A percentile compares a stretch with the other conserved stretches of the same genome.
Evolutionary conservation across 352 stramenopile species (phyloP).

Genomic region (Hyaloperonospora arabidopsidis): DNA sequence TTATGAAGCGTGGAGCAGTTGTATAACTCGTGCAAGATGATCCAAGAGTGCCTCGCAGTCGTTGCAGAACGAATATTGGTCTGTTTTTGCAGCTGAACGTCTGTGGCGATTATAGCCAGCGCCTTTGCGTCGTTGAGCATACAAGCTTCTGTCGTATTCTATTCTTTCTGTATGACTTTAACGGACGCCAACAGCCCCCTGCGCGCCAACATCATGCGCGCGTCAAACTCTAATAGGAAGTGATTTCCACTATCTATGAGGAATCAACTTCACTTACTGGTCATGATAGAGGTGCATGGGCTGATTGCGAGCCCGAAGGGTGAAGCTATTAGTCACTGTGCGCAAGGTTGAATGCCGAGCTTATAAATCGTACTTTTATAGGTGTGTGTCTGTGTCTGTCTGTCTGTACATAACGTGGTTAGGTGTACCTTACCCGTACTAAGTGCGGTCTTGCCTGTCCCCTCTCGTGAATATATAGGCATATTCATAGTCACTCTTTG

Average conservation of each 20-base stretch:
- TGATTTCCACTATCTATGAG: not conserved
- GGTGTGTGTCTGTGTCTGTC: no score
- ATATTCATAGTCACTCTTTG: no score
- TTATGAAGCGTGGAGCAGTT: not conserved
- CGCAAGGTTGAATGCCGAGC: no score
- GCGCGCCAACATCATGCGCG: slow-evolving; percentile 1
- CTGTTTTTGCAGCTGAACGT: not conserved
- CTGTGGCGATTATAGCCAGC: not conserved
- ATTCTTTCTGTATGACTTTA: not conserved
- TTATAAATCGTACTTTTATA: no score
- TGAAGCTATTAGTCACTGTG: no score
- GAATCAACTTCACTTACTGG: not conserved
- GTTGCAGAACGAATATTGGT: slow-evolving; percentile 1
- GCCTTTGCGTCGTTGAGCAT: not conserved
- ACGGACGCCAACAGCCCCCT: slow-evolving; percentile 1
- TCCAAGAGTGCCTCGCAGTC: not conserved
- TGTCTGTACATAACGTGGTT: no score
- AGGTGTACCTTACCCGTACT: no score
- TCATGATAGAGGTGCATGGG: not conserved
- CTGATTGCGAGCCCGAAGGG: no score
- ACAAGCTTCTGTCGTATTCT: not conserved
- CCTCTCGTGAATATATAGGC: no score
- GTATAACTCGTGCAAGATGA: not conserved
- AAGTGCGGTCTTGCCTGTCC: no score
- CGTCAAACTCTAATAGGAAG: not conserved